Conservation (phyloP, 257 asterid genomes). For the Nicotiana attenuata region DNA sequence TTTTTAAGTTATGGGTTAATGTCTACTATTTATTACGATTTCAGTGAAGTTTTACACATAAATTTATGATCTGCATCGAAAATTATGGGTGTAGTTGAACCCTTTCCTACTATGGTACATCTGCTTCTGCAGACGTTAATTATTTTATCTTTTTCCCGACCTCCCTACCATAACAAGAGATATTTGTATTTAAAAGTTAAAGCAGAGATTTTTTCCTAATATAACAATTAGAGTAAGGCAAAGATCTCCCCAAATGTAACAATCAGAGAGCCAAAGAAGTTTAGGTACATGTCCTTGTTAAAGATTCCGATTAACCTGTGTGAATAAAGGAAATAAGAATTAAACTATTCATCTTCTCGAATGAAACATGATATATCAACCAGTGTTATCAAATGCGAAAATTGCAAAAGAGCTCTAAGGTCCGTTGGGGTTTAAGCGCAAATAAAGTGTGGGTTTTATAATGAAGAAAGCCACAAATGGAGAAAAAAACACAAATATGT, state of each 20-base stretch:
- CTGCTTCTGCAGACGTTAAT: slow-evolving; percentile 45
- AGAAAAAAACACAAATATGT: too few relatives aligned
- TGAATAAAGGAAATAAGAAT: background rate
- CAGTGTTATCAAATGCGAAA: too few relatives aligned
- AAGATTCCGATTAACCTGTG: background rate
- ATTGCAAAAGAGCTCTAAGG: too few relatives aligned
- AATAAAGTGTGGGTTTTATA: background rate
- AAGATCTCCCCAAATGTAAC: too few relatives aligned
- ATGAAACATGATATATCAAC: background rate
- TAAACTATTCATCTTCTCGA: background rate
- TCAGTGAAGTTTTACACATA: too few relatives aligned
- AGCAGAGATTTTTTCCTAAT: background rate
- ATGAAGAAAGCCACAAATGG: too few relatives aligned
- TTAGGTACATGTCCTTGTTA: background rate
- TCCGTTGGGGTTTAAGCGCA: too few relatives aligned
- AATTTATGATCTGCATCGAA: too few relatives aligned
- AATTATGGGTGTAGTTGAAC: too few relatives aligned
- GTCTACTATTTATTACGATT: too few relatives aligned
- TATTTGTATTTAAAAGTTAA: background rate
- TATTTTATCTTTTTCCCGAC: slow-evolving; percentile 70
- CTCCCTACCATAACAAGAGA: slow-evolving; percentile 46
- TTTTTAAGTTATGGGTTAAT: too few relatives aligned
- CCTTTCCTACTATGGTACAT: too few relatives aligned
- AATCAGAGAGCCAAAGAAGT: background rate
- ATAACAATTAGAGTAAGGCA: background rate